These are phyloP conservation scores for Auxenochlorella protothecoides DNA, from an alignment of 139 green algal species.

Conservation along the genomic window DNA sequence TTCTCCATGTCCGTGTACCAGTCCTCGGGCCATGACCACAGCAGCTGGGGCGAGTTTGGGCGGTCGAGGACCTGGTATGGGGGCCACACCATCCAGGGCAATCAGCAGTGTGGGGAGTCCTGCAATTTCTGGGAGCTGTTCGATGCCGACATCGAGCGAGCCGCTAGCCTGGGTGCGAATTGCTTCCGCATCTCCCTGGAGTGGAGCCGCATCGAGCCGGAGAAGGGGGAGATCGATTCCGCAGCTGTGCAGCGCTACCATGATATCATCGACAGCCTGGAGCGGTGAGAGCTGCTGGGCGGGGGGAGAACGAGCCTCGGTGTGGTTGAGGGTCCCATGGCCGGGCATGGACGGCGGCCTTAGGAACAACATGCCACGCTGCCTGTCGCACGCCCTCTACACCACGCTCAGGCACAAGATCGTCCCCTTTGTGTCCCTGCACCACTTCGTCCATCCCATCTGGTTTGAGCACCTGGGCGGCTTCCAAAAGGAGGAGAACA, in stretches of 20 bases:
- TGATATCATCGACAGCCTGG: conserved; percentile 30
- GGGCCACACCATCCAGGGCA: conserved; percentile 2
- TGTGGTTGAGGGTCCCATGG: too few species aligned
- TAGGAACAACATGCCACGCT: neutral
- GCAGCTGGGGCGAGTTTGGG: conserved; percentile 26
- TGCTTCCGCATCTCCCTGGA: conserved; percentile 71
- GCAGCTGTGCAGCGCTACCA: conserved; percentile 44
- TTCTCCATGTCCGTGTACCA: too few species aligned
- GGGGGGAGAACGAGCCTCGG: too few species aligned
- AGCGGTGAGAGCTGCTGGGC: neutral
- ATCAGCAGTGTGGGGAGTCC: conserved; percentile 13
- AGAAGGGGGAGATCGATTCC: conserved; percentile 40
- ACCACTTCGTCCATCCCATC: conserved; percentile 72
- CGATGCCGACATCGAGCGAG: conserved; percentile 43
- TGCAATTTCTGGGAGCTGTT: conserved; percentile 64
- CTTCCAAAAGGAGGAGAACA: conserved; percentile 64
- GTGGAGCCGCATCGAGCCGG: conserved; percentile 65
- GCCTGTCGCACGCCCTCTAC: neutral
- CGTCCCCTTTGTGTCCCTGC: conserved; percentile 64
- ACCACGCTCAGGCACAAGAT: conserved; percentile 14
- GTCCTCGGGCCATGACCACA: neutral
- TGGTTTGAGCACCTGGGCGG: conserved; percentile 76
- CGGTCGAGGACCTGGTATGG: conserved; percentile 2
- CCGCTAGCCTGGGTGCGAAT: conserved; percentile 45
- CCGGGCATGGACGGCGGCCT: neutral